A percentile compares a stretch with the other conserved stretches of the same genome.
Evolutionary conservation across 441 rosid genomes (phyloP).

Genomic region (Euphorbia schlechtendalii): DNA sequence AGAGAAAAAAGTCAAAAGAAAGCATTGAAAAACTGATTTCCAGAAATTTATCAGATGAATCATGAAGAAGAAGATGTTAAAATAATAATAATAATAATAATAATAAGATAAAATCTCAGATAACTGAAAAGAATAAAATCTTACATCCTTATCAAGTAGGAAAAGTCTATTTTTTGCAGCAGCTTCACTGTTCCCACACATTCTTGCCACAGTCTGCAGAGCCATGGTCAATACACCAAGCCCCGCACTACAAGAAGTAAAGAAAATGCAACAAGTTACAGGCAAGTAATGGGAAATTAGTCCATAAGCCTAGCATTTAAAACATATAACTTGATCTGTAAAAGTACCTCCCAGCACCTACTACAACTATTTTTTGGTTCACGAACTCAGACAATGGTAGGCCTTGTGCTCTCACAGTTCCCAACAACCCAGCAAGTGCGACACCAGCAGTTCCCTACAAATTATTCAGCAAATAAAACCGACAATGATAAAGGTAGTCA

Average conservation of each 20-base stretch:
- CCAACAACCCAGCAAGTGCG: constrained; percentile 96
- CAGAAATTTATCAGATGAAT: background rate
- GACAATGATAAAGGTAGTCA: constrained; percentile 10
- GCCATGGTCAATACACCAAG: constrained; percentile 85
- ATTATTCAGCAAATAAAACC: constrained; percentile 18
- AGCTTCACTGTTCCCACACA: constrained; percentile 56
- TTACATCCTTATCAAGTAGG: constrained; percentile 88
- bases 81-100: too few relatives aligned
- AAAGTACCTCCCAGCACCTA: constrained; percentile 98
- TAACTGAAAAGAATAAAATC: too few relatives aligned
- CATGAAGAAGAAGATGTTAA: too few relatives aligned
- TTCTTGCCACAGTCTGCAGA: constrained; percentile 63
- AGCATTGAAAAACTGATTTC: background rate
- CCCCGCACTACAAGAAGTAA: constrained; percentile 67
- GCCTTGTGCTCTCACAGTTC: constrained; percentile 95
- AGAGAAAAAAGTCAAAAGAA: too few relatives aligned
- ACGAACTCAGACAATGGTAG: constrained; percentile 66
- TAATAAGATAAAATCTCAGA: too few relatives aligned
- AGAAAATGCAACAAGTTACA: constrained; percentile 18
- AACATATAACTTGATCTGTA: constrained; percentile 4
- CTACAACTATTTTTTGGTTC: constrained; percentile 94
- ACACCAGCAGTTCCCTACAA: constrained; percentile 98
- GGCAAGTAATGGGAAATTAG: constrained; percentile 7
- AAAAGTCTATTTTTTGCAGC: constrained; percentile 53
- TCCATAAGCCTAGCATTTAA: constrained; percentile 1